A percentile compares a stretch with the other conserved stretches of the same genome.
These are phyloP conservation scores for Talaromyces sp. DNA, from an alignment of 2,329 filamentous ascomycete genomes.

Conservation along the genomic window DNA sequence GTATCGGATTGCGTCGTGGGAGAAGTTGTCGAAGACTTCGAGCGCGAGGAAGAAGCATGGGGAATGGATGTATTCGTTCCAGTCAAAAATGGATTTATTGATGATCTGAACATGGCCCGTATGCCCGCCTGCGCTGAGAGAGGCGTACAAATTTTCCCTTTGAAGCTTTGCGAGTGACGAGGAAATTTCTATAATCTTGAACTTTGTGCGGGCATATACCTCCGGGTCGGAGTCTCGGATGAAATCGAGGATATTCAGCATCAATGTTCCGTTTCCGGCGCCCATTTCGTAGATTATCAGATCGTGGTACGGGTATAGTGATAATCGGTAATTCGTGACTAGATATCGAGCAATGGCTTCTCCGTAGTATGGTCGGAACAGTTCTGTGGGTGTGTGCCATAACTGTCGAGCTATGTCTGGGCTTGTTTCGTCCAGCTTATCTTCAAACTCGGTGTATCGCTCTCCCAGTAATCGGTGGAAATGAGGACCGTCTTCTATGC, in stretches of 20 bases:
- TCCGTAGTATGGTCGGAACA: slow-evolving; percentile 94
- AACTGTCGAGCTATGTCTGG: slow-evolving; percentile 77
- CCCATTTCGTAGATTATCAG: slow-evolving; percentile 99
- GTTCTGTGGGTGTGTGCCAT: slow-evolving; percentile 97
- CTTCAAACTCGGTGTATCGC: slow-evolving; percentile 86
- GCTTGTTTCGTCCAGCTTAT: slow-evolving; percentile 68
- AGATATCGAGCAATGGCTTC: slow-evolving; percentile 96
- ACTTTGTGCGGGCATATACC: slow-evolving; percentile 90
- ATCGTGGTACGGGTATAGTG: slow-evolving; percentile 91
- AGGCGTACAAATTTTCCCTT: slow-evolving; percentile 61
- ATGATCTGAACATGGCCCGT: slow-evolving; percentile 84
- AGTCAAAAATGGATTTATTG: slow-evolving; percentile 92
- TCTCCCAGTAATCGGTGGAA: slow-evolving; percentile 73
- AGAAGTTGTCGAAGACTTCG: slow-evolving; percentile 98
- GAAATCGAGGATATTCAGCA: slow-evolving; percentile 97
- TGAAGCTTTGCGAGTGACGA: slow-evolving; percentile 73
- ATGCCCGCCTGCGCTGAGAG: slow-evolving; percentile 68
- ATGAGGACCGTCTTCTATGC: slow-evolving; percentile 74
- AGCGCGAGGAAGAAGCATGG: slow-evolving; percentile 97
- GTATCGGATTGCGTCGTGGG: slow-evolving; percentile 91
- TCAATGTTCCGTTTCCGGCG: slow-evolving; percentile 91
- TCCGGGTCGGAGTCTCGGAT: slow-evolving; percentile 84
- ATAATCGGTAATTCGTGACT: slow-evolving; percentile 91
- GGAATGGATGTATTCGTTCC: slow-evolving; percentile 77
- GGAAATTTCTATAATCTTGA: slow-evolving; percentile 94